Base-by-base conservation (phyloP, 2,329 filamentous ascomycete species). In the Phialocephala subalpina region DNA sequence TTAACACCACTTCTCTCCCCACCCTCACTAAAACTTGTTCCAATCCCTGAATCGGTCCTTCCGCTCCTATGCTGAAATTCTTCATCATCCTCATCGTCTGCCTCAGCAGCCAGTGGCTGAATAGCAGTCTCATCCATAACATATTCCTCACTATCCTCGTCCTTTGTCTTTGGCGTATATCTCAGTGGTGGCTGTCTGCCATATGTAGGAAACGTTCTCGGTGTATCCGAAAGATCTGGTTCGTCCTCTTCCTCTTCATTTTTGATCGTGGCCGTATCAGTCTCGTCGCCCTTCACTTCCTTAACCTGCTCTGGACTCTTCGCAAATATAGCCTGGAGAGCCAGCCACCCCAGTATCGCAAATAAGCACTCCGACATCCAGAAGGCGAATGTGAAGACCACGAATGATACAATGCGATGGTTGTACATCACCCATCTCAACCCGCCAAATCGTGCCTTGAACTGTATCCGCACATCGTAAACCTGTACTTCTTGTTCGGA, bases 361-460 rank as follows among this genome's bases (percentile, higher is more conserved):
- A 90, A 90, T 0, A 88, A 69, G 73, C 97, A 83, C 75, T 95
- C 93, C 14, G 88, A 87, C 1, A 81, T 76, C 93, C 94, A 98
- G 78, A 97, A 97, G 0, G 87, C 72, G 0, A 82, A 78, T 0
- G 90, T 92, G 73, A 94, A 91, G 0, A 90, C 74, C 0, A 91
- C 60, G 65, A 93, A 94, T 5, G 89, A 89, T 1, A 88, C 77
- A 40, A 96, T 74, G 14, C 91, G 88, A 80, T 95, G 90, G 67
- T 93, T 89, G 74, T 96, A 96, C 92, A 99, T 97, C 63, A 94
- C 73, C 88, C 92, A 96, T 58, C 91, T 83, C 67, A 97, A 77
- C 0, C 95, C 95, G 12, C 86, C 84, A 69, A 97, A 88, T 61
- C 88, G 86, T 4, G 95, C 94, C 33, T 86, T 88, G 68, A 98